These are phyloP conservation scores for Rhizopogon vinicolor DNA, from an alignment of 768 basidiomycete species.

Conservation along the genomic window DNA sequence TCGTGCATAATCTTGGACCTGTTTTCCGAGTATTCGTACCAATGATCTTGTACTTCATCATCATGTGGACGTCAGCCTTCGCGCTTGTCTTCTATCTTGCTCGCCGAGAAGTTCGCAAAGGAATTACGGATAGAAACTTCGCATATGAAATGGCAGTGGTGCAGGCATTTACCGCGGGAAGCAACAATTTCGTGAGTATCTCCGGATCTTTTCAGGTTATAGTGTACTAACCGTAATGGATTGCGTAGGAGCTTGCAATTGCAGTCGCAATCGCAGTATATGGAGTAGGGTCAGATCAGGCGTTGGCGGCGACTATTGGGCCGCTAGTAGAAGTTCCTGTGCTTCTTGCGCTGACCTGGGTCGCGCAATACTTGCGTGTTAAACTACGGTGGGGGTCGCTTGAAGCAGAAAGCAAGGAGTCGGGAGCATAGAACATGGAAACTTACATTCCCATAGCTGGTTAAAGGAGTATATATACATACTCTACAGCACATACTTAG, in stretches of 20 bases:
- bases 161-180: slow-evolving; percentile 76
- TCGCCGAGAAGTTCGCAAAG: slow-evolving; percentile 22
- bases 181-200: slow-evolving; percentile 66
- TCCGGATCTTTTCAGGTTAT: too few relatives aligned
- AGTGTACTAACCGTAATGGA: background rate
- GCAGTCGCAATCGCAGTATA: slow-evolving; percentile 77
- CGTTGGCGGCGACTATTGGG: slow-evolving; percentile 76
- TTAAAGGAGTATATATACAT: too few relatives aligned
- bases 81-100: slow-evolving; percentile 46
- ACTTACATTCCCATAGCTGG: too few relatives aligned
- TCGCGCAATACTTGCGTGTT: slow-evolving; percentile 43
- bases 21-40: slow-evolving; percentile 83
- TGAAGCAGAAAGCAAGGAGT: background rate
- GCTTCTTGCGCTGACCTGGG: slow-evolving; percentile 62
- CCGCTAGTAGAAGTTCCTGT: slow-evolving; percentile 81
- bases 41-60: slow-evolving; percentile 68
- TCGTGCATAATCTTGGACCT: slow-evolving; percentile 66
- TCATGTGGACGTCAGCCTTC: slow-evolving; percentile 73
- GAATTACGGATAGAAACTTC: slow-evolving; percentile 13
- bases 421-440: background rate
- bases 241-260: slow-evolving; percentile 68
- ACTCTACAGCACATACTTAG: too few relatives aligned
- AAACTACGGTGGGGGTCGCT: slow-evolving; percentile 35
- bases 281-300: slow-evolving; percentile 74
- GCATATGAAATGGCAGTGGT: slow-evolving; percentile 73